Evolutionary conservation across 768 basidiomycete genomes (phyloP).

Genomic region (Sistotremastrum niveocremeum): DNA sequence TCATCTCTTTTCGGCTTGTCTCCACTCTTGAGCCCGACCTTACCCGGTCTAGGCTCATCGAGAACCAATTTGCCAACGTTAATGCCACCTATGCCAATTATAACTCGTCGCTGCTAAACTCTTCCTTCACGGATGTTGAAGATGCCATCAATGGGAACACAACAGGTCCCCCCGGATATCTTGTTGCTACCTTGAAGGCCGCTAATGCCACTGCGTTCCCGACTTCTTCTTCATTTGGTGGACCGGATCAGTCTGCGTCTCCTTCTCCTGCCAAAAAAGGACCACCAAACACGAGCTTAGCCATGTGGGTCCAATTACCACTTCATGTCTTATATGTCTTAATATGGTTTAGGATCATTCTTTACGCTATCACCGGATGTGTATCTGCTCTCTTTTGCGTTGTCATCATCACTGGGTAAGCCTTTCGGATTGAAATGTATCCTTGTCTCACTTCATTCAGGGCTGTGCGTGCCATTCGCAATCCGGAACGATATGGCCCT

Average conservation of each 20-base stretch:
- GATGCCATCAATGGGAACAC: conserved; percentile 27
- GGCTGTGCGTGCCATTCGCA: conserved; percentile 66
- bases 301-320: conserved; percentile 43
- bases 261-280: background rate
- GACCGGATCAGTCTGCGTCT: background rate
- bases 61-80: conserved; percentile 38
- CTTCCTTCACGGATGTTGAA: conserved; percentile 28
- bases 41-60: conserved; percentile 27
- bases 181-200: conserved; percentile 57
- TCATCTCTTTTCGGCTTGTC: conserved; percentile 1
- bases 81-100: conserved; percentile 41
- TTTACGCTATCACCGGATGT: conserved; percentile 81
- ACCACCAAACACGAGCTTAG: conserved; percentile 41
- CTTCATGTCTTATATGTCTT: conserved; percentile 4
- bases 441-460: conserved; percentile 19
- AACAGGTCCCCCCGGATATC: conserved; percentile 39
- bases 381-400: conserved; percentile 75
- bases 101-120: conserved; percentile 51
- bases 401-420: conserved; percentile 74
- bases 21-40: conserved; percentile 3
- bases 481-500: conserved; percentile 88
- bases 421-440: conserved; percentile 12
- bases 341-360: conserved; percentile 43
- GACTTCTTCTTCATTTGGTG: conserved; percentile 2
- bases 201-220: conserved; percentile 41